These are phyloP conservation scores for Mycena pura DNA, from an alignment of 768 basidiomycete species.

Conservation along the genomic window DNA sequence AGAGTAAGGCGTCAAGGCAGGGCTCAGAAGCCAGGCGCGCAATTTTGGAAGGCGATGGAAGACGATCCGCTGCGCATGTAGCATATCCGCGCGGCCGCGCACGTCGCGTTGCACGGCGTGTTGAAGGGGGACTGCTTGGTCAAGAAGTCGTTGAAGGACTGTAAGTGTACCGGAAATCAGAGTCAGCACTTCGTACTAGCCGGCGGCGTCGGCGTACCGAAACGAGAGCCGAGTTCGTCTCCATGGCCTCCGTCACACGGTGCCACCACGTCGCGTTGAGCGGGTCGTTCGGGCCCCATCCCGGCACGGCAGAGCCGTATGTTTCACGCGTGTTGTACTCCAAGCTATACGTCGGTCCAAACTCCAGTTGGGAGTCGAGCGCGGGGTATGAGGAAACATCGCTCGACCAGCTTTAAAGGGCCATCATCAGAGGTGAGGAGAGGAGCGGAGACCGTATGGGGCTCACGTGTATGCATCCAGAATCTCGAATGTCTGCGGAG, in stretches of 20 bases:
- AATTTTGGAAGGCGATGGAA: conserved; percentile 63
- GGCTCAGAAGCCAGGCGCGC: conserved; percentile 68
- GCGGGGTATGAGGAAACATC: conserved; percentile 64
- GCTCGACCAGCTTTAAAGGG: conserved; percentile 59
- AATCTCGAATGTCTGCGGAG: conserved; percentile 72
- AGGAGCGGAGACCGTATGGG: neutral
- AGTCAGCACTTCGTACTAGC: neutral
- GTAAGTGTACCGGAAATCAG: neutral
- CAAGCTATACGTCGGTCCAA: conserved; percentile 66
- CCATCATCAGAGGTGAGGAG: neutral
- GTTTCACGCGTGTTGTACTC: conserved; percentile 76
- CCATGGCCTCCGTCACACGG: conserved; percentile 77
- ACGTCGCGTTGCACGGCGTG: conserved; percentile 63
- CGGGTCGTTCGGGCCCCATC: conserved; percentile 69
- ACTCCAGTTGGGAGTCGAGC: conserved; percentile 61
- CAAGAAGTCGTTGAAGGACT: conserved; percentile 76
- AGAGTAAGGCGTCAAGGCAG: neutral
- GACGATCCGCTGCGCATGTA: conserved; percentile 79
- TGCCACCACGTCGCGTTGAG: conserved; percentile 88
- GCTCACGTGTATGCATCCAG: conserved; percentile 79
- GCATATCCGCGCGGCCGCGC: conserved; percentile 69
- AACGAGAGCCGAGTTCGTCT: conserved; percentile 59
- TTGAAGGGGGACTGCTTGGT: conserved; percentile 68
- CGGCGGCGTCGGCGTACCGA: conserved; percentile 47
- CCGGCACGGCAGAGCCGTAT: conserved; percentile 62